A percentile compares a stretch with the other conserved stretches of the same genome.
Evolutionary conservation across 2,329 filamentous ascomycete genomes (phyloP).

Genomic region (Aspergillus ochraceoroseus): DNA sequence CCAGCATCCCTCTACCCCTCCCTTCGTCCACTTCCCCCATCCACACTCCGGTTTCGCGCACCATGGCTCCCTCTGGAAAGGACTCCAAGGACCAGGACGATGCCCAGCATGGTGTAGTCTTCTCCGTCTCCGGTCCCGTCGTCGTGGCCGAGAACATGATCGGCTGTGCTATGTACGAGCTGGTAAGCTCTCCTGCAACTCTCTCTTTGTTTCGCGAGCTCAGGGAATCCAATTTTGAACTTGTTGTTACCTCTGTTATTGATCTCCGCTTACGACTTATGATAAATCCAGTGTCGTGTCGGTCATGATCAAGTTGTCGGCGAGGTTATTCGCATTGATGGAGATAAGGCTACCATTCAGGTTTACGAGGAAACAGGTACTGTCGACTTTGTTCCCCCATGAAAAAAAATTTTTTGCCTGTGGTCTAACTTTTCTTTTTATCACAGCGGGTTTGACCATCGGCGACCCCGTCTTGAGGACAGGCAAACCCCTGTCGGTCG

Average conservation of each 20-base stretch:
- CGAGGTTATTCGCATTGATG: constrained; percentile 96
- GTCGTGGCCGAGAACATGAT: constrained; percentile 97
- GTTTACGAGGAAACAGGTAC: constrained; percentile 97
- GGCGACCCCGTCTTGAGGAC: constrained; percentile 88
- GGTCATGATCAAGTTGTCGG: constrained; percentile 88
- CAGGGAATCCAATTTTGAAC: background rate
- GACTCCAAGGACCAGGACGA: constrained; percentile 46
- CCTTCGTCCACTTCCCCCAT: constrained; percentile 23
- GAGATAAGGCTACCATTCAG: constrained; percentile 93
- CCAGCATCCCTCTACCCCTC: constrained; percentile 19
- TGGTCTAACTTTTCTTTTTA: constrained; percentile 12
- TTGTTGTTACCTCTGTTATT: constrained; percentile 1
- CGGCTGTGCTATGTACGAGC: constrained; percentile 98
- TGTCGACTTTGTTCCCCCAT: constrained; percentile 10
- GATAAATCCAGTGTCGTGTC: constrained; percentile 67
- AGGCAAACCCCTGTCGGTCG: constrained; percentile 93
- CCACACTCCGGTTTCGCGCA: constrained; percentile 28
- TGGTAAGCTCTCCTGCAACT: constrained; percentile 53
- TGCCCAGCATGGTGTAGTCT: constrained; percentile 60
- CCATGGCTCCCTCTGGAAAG: constrained; percentile 44
- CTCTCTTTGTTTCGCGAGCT: constrained; percentile 5
- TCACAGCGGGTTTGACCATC: constrained; percentile 76
- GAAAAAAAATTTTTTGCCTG: constrained; percentile 7
- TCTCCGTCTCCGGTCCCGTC: constrained; percentile 77
- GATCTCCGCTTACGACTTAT: constrained; percentile 6